Evolutionary conservation across 371 early-diverging fungal species (phyloP), one percentile per base, ranked within the genome.

Genomic region (Chytridiales sp.): DNA sequence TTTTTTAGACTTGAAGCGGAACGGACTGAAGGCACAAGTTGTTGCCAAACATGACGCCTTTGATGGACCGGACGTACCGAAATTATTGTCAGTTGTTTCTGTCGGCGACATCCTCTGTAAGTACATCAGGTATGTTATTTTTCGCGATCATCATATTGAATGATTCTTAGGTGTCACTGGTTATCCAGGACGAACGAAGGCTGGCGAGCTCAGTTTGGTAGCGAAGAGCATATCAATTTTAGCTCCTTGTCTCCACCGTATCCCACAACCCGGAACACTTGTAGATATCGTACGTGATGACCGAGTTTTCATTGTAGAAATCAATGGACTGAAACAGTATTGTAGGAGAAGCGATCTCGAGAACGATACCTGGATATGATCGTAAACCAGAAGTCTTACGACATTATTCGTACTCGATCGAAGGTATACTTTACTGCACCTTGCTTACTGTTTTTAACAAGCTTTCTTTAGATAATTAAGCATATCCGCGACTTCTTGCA

Each of bases 341-440:
- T 4, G 0, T 46, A 88, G 46, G 93, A 95, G 49, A 82, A 85
- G 51, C 82, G 93, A 36, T 92, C 90, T 62, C 82, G 98, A 47
- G 84, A 86, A 59, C 78, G 97, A 56, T 85, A 94, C 67, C 63
- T 97, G 38, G 97, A 97, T 79, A 78, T 98, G 54, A 64, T 98
- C 15, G 87, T 93, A 30, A 95, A 97, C 70, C 75, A 79, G 17
- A 81, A 85, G 17, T 78, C 85, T 2, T 66, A 75, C 9, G 55
- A 80, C 1, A 81, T 70, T 3, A 72, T 93, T 26, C 66, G 71
- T 21, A 78, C 76, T 21, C 77, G 92, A 13, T 68, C 81, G 4
- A 64, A 80, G 61, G 81, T 80, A 69, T n/a, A n/a, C n/a, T n/a
- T n/a, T n/a, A n/a, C n/a, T n/a, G 11, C 56, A 42, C 24, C 3